Percentiles rank a stretch among this genome's conserved stretches.
Conservation (phyloP, 768 basidiomycete species). For the Amanita exitialis region DNA sequence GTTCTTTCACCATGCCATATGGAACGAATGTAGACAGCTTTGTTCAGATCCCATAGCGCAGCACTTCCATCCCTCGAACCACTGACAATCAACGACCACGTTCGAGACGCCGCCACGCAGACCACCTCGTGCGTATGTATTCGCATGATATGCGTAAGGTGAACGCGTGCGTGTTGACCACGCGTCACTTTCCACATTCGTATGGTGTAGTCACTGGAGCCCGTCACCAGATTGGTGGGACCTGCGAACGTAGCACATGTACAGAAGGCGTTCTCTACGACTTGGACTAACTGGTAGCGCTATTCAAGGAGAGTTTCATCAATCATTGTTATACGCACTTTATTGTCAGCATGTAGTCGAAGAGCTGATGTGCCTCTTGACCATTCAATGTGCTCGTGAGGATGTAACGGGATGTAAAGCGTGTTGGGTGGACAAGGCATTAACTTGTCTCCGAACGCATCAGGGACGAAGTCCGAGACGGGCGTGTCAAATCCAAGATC, state of each 20-base stretch:
- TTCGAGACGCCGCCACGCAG: slow-evolving; percentile 61
- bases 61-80: slow-evolving; percentile 83
- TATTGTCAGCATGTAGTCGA: slow-evolving; percentile 51
- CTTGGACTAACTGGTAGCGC: slow-evolving; percentile 49
- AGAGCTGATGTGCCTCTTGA: slow-evolving; percentile 42
- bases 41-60: slow-evolving; percentile 85
- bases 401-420: slow-evolving; percentile 44
- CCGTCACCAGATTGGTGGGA: slow-evolving; percentile 63
- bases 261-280: slow-evolving; percentile 64
- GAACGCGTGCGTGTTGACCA: slow-evolving; percentile 20
- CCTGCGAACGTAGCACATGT: slow-evolving; percentile 77
- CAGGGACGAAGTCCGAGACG: slow-evolving; percentile 43
- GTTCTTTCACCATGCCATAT: slow-evolving; percentile 55
- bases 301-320: neutral
- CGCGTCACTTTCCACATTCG: slow-evolving; percentile 66
- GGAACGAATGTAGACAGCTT: slow-evolving; percentile 69
- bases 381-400: slow-evolving; percentile 72
- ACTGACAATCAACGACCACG: slow-evolving; percentile 79
- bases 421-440: slow-evolving; percentile 52
- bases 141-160: slow-evolving; percentile 66
- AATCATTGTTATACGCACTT: slow-evolving; percentile 25
- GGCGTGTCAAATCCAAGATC: slow-evolving; percentile 38
- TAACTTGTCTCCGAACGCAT: slow-evolving; percentile 48
- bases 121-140: slow-evolving; percentile 64
- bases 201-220: slow-evolving; percentile 73